Conservation (phyloP, 1,139 yeast genomes). For the Meyerozyma carpophila region DNA sequence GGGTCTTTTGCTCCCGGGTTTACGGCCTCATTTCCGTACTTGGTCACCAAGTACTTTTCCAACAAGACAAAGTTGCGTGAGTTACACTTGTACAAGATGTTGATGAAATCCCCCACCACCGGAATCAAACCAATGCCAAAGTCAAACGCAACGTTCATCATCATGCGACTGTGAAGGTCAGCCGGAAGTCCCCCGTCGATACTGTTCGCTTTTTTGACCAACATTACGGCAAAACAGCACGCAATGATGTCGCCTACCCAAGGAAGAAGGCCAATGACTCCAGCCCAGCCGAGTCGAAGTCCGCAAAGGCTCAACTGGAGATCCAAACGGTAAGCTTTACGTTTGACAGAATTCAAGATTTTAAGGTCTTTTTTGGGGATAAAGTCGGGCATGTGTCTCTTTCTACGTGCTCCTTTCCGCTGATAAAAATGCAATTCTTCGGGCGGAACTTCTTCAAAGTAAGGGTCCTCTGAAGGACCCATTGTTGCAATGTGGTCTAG, state of each 20-base stretch:
- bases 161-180: conserved; percentile 44
- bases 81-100: conserved; percentile 68
- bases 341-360: conserved; percentile 48
- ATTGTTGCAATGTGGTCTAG: conserved; percentile 29
- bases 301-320: conserved; percentile 61
- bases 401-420: conserved; percentile 42
- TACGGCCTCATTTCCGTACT: conserved; percentile 16
- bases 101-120: conserved; percentile 63
- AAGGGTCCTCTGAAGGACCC: conserved; percentile 39
- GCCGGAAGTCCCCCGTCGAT: conserved; percentile 66
- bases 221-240: conserved; percentile 41
- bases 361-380: conserved; percentile 50
- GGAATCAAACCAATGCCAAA: conserved; percentile 70
- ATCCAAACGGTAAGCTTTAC: conserved; percentile 63
- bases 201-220: conserved; percentile 45
- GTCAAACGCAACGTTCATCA: conserved; percentile 57
- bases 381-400: conserved; percentile 47
- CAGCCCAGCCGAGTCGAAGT: conserved; percentile 66
- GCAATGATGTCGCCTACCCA: conserved; percentile 55
- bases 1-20: background rate
- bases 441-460: conserved; percentile 44
- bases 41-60: conserved; percentile 51
- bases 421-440: conserved; percentile 42
- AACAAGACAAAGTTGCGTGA: conserved; percentile 64
- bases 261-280: conserved; percentile 66